Conservation (phyloP, 371 early-diverging fungal species). For the Apophysomyces sp. region DNA sequence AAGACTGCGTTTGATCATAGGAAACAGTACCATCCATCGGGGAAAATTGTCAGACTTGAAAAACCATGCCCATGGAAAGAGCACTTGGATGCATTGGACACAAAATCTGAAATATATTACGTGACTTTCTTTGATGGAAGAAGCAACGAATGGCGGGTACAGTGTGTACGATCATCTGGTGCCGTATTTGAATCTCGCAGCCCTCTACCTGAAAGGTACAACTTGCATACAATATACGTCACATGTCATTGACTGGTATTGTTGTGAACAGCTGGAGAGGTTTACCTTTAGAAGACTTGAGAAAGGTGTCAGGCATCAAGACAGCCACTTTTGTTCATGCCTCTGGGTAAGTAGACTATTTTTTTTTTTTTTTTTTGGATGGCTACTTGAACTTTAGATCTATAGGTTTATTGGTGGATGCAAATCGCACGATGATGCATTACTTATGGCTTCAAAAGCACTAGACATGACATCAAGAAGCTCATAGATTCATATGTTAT, state of each 20-base stretch:
- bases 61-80: constrained; percentile 3
- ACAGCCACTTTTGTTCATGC: neutral
- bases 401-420: neutral
- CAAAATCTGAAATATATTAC: neutral
- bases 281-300: neutral
- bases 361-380: neutral
- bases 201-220: neutral
- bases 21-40: neutral
- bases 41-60: neutral
- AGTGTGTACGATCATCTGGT: neutral
- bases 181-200: neutral
- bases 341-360: neutral
- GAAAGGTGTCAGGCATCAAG: neutral
- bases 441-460: neutral
- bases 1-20: neutral
- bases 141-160: neutral
- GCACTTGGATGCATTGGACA: neutral
- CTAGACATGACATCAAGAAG: neutral
- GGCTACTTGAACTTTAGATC: neutral
- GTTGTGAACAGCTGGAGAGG: neutral
- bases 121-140: neutral
- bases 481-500: neutral
- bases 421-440: neutral
- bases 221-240: neutral
- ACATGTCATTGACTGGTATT: too few relatives aligned